phyloP scores from a whole-genome alignment of 176 grass and related monocot species.

The maize (Zea mays) region DNA sequence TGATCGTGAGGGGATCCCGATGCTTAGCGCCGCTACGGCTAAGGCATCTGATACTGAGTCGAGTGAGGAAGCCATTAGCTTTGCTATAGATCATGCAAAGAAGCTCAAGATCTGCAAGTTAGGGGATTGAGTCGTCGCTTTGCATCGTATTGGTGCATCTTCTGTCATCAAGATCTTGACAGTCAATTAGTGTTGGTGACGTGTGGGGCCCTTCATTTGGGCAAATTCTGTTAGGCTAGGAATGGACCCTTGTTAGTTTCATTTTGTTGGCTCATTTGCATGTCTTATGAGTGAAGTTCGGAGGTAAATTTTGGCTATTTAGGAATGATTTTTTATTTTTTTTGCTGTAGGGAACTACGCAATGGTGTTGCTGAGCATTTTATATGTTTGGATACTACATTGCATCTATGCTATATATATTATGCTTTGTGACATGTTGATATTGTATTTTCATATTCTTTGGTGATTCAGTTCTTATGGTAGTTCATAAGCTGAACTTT shows the following conservation, averaged over 20 bases:
- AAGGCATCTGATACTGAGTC: constrained; percentile 75
- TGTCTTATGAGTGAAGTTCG: neutral
- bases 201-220: neutral
- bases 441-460: neutral
- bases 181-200: constrained; percentile 34
- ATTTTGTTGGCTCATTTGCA: constrained; percentile 34
- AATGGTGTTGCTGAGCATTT: constrained; percentile 8
- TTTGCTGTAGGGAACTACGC: constrained; percentile 6
- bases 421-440: neutral
- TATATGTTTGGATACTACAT: constrained; percentile 15
- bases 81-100: constrained; percentile 64
- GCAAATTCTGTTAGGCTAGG: constrained; percentile 48
- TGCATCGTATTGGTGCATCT: constrained; percentile 64
- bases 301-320: neutral
- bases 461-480: neutral
- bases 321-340: constrained; percentile 9
- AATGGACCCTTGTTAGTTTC: constrained; percentile 11
- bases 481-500: neutral
- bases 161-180: constrained; percentile 70
- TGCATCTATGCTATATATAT: neutral
- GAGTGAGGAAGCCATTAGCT: constrained; percentile 60
- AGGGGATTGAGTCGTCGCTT: constrained; percentile 64
- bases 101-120: constrained; percentile 56
- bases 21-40: constrained; percentile 55
- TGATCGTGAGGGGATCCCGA: constrained; percentile 66